Conservation (phyloP, 2,329 filamentous ascomycete genomes). For the Tricladium varicosporioides region DNA sequence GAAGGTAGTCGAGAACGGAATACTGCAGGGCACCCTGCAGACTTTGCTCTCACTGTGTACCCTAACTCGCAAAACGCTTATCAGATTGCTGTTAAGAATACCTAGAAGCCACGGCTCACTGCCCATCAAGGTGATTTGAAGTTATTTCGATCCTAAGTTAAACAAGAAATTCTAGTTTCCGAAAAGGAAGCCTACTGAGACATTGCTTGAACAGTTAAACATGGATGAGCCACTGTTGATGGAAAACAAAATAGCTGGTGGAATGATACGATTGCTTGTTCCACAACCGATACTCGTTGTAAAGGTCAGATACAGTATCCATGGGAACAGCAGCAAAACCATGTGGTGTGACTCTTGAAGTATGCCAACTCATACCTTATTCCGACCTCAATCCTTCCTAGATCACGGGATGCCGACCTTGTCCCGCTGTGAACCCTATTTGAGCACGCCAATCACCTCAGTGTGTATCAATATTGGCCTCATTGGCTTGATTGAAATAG, state of each 20-base stretch:
- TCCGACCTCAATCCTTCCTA: background rate
- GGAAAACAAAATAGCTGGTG: background rate
- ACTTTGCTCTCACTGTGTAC: no score
- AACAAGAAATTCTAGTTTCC: background rate
- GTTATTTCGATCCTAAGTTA: background rate
- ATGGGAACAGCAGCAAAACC: background rate
- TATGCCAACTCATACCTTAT: background rate
- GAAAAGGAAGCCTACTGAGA: background rate
- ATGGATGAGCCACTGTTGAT: background rate
- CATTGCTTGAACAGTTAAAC: background rate
- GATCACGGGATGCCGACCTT: background rate
- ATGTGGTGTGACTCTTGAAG: background rate
- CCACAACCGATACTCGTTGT: background rate
- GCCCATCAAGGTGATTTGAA: background rate
- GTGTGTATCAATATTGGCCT: background rate
- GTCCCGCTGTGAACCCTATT: background rate
- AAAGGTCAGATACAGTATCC: background rate
- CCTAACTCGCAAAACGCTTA: no score
- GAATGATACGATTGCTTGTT: background rate
- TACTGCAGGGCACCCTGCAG: no score
- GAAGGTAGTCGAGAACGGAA: no score
- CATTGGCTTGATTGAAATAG: background rate
- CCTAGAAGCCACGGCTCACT: background rate
- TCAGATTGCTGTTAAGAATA: background rate
- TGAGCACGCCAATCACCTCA: background rate